Conservation (phyloP, 164 flowering plant species). For the Piper betle region DNA sequence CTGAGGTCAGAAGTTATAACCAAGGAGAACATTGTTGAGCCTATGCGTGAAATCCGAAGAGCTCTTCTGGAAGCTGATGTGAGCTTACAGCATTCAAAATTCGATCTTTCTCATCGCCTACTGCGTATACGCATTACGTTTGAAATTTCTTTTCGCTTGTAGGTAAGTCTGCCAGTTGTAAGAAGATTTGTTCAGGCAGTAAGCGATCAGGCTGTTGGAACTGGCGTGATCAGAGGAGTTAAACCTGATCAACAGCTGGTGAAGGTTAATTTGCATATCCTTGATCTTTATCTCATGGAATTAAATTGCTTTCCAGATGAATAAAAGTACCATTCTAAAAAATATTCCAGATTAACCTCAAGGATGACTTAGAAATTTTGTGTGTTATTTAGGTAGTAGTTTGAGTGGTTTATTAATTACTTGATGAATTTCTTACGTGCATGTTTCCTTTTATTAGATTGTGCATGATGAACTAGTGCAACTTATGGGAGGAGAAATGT, state of each 20-base stretch:
- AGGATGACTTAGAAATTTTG: not conserved
- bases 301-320: not conserved
- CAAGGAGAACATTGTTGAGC: slow-evolving; percentile 92
- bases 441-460: slow-evolving; percentile 34
- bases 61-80: slow-evolving; percentile 98
- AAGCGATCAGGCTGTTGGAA: slow-evolving; percentile 88
- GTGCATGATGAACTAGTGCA: slow-evolving; percentile 87
- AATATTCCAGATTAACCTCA: not conserved
- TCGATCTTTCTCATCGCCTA: not conserved
- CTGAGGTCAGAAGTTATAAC: slow-evolving; percentile 67
- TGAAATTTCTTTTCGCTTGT: not conserved
- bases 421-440: not conserved
- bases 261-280: slow-evolving; percentile 35
- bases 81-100: slow-evolving; percentile 14
- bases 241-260: slow-evolving; percentile 95
- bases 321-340: too few relatives aligned
- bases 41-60: slow-evolving; percentile 93
- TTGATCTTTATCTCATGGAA: not conserved
- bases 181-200: slow-evolving; percentile 90
- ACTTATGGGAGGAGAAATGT: slow-evolving; percentile 97
- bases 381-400: not conserved
- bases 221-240: slow-evolving; percentile 77
- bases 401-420: not conserved
- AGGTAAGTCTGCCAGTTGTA: slow-evolving; percentile 97
- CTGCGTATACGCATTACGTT: not conserved